Evolutionary conservation across 2,329 filamentous ascomycete species (phyloP), one percentile per base, ranked within the genome.

Genomic region (Colletotrichum gloeosporioides): DNA sequence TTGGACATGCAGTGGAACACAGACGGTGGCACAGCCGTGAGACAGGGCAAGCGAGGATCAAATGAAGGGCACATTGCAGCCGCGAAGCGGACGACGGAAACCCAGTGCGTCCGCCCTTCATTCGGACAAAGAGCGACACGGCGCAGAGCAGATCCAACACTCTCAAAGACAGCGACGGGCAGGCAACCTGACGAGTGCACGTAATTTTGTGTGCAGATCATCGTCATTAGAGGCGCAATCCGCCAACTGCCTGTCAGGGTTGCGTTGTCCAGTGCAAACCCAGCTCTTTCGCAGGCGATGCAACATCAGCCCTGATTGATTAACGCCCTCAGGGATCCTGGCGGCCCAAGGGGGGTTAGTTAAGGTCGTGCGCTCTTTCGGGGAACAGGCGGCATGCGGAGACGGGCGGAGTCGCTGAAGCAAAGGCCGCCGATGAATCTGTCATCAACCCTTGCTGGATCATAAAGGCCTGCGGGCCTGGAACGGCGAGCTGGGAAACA

Each of bases 371-470:
- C 55, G 18, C 31, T 25, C 16, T 59, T 12, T 63, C 67, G 67
- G 72, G 72, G 72, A 55, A 71, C 59, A 32, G 59, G 67, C 67
- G 61, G 65, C 39, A 31, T 65, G 71, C 66, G 71, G 65, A 69
- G 57, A 73, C 65, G 57, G 69, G 67, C 71, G 55, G 57, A 59
- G 39, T 39, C 66, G 22, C 55, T 53, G 32, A 6, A 64, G 36
- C 71, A 36, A 69, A 44, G 25, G 49, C 36, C 59, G 57, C 29
- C 29, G 59, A 34, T 62, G 59, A 64, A 27, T 22, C 59, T 29
- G 59, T 65, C 71, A 74, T 32, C 32, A 71, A 49, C 59, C 71
- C 67, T 64, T 59, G 31, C 25, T 31, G 9, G 32, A 25, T 31
- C 61, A 36, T n/a, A 64, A 64, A 13, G 22, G 5, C 13, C 36